Conservation (phyloP, 2,329 filamentous ascomycete species). For the Sporothrix phasma region DNA sequence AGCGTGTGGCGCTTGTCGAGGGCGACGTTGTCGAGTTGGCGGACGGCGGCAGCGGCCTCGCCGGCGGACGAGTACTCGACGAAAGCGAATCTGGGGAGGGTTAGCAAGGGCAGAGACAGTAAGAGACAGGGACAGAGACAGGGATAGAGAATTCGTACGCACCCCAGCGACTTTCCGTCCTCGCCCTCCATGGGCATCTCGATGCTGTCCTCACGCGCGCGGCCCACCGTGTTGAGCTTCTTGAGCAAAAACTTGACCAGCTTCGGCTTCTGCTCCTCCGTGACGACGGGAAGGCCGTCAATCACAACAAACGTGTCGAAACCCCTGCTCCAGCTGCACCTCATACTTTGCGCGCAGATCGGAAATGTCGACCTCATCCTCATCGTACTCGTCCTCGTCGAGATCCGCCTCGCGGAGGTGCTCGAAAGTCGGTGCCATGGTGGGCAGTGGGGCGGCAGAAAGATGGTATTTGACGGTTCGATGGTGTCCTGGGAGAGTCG, state of each 20-base stretch:
- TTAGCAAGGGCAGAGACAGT: background rate
- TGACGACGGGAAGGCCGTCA: slow-evolving; percentile 85
- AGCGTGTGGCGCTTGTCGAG: slow-evolving; percentile 97
- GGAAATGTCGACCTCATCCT: slow-evolving; percentile 89
- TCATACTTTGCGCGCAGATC: slow-evolving; percentile 92
- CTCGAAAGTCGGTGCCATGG: slow-evolving; percentile 90
- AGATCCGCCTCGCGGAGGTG: slow-evolving; percentile 86
- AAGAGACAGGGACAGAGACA: no score
- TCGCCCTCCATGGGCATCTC: slow-evolving; percentile 83
- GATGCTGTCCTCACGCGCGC: slow-evolving; percentile 74
- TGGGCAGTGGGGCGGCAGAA: slow-evolving; percentile 30
- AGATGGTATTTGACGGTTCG: background rate
- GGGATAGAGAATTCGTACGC: no score
- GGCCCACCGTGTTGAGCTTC: slow-evolving; percentile 80
- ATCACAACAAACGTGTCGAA: slow-evolving; percentile 95
- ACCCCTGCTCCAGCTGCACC: slow-evolving; percentile 88
- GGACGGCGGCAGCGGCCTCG: slow-evolving; percentile 81
- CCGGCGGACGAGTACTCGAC: slow-evolving; percentile 89
- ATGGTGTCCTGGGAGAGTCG: background rate
- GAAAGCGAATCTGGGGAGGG: slow-evolving; percentile 70
- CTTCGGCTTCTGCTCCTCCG: slow-evolving; percentile 83
- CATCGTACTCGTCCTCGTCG: slow-evolving; percentile 74
- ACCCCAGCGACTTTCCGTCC: slow-evolving; percentile 78
- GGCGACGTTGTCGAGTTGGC: slow-evolving; percentile 73
- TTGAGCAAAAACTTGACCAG: slow-evolving; percentile 92